Percentiles rank a stretch among this genome's conserved stretches.
Conservation (phyloP, 164 flowering plant genomes). For the Pachysandra terminalis region DNA sequence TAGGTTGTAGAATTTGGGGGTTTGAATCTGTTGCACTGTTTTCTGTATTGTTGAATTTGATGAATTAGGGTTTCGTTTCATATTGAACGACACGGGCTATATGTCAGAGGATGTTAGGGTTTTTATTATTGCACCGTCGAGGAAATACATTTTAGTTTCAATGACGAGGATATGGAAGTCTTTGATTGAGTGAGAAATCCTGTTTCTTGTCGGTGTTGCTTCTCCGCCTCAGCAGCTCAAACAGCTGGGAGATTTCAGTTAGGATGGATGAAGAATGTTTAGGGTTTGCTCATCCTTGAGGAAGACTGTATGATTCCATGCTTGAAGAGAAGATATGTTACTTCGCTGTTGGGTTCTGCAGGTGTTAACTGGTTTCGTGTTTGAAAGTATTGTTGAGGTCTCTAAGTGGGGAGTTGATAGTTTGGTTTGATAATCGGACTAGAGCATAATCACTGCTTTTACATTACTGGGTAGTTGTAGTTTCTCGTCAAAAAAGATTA, state of each 20-base stretch:
- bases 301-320: not conserved
- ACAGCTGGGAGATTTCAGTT: not conserved
- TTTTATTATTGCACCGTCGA: conserved; percentile 1
- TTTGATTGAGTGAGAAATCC: not conserved
- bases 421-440: not conserved
- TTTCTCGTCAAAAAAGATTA: not conserved
- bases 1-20: not conserved
- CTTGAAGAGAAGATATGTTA: not conserved
- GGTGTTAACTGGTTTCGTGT: not conserved
- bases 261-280: not conserved
- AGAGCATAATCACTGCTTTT: not conserved
- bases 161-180: not conserved
- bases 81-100: conserved; percentile 8
- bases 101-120: conserved; percentile 18
- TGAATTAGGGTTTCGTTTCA: conserved; percentile 9
- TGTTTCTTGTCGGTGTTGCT: not conserved
- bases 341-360: not conserved
- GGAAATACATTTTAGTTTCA: not conserved
- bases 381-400: not conserved
- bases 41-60: not conserved
- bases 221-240: not conserved
- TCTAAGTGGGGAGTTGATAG: not conserved
- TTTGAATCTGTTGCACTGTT: not conserved
- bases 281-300: not conserved
- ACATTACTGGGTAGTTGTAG: not conserved